Evolutionary conservation across 306 rosid genomes (phyloP).

Genomic region (Elaeagnus macrophylla): DNA sequence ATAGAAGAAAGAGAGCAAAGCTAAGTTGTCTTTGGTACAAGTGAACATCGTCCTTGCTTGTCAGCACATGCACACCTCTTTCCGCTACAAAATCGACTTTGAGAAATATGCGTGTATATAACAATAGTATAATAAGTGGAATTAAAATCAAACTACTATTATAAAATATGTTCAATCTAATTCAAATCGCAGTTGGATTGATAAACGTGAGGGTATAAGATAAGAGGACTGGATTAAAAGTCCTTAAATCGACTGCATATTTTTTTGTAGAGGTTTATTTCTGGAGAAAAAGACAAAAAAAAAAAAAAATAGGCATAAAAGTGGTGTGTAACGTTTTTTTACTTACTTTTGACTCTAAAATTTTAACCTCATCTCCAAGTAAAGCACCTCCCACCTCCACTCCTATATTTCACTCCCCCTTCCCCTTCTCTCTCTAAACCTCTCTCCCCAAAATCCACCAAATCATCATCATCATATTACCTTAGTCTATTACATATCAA

Average conservation of each 20-base stretch:
- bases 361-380: constrained; percentile 80
- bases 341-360: constrained; percentile 78
- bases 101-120: too few relatives aligned
- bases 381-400: constrained; percentile 57
- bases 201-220: too few relatives aligned
- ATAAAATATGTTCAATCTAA: too few relatives aligned
- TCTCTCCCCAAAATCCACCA: constrained; percentile 18
- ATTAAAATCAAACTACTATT: too few relatives aligned
- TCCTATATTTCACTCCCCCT: constrained; percentile 44
- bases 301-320: too few relatives aligned
- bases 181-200: too few relatives aligned
- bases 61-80: constrained; percentile 99
- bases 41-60: constrained; percentile 65
- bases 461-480: constrained; percentile 16
- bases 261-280: too few relatives aligned
- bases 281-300: too few relatives aligned
- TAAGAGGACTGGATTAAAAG: too few relatives aligned
- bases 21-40: constrained; percentile 76
- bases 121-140: too few relatives aligned
- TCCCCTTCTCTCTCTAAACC: constrained; percentile 10
- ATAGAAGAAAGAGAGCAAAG: constrained; percentile 43
- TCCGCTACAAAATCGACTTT: constrained; percentile 79
- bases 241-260: too few relatives aligned
- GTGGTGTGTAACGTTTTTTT: too few relatives aligned
- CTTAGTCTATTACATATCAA: constrained; percentile 21